Base-by-base conservation (phyloP, 371 early-diverging fungal species). In the Mortierella sp. region DNA sequence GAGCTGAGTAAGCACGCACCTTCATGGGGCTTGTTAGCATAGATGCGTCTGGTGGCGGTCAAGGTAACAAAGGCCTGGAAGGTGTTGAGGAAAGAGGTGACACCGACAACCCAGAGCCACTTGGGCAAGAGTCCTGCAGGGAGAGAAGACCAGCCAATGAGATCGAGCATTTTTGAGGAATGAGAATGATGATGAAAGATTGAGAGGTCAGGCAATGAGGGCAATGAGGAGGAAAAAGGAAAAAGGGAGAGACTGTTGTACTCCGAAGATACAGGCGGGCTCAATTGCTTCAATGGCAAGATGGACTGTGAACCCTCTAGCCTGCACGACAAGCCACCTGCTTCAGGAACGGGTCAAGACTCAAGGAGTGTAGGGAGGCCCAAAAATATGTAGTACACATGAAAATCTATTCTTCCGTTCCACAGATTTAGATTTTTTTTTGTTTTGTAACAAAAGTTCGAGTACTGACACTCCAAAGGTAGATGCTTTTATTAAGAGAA, bases 61-160 rank as follows among this genome's bases (percentile, higher is more conserved):
- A 83, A 84, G 54, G 85, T 94, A 84, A 80, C 88, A 73, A 88
- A 93, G 86, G 92, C 90, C 80, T 94, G 95, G 66, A 92, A 75
- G 32, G 92, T 88, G 84, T 96, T 94, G 84, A 93, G 93, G 60
- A 94, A 83, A 37, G 94, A 93, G 39, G 90, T 75, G 30, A 88
- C 86, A 68, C 93, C 91, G 43, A 94, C 91, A 55, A 94, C 81
- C 72, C 92, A 85, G 14, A 93, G 72, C 92, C 92, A 91, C 70
- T 87, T 89, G 49, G 93, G 91, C 54, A 95, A 86, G 49, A 86
- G 85, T 26, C 92, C 92, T 35, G 87, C 88, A 35, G 92, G 90
- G 43, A 91, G 78, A n/a, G 78, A 67, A 28, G 76, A 75, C 81
- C 81, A 81, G 30, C 76, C 81, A 63, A 81, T 75, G 73, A 81